These are phyloP conservation scores for Kalmusia sp. DNA, from an alignment of 2,329 filamentous ascomycete genomes.

Conservation along the genomic window DNA sequence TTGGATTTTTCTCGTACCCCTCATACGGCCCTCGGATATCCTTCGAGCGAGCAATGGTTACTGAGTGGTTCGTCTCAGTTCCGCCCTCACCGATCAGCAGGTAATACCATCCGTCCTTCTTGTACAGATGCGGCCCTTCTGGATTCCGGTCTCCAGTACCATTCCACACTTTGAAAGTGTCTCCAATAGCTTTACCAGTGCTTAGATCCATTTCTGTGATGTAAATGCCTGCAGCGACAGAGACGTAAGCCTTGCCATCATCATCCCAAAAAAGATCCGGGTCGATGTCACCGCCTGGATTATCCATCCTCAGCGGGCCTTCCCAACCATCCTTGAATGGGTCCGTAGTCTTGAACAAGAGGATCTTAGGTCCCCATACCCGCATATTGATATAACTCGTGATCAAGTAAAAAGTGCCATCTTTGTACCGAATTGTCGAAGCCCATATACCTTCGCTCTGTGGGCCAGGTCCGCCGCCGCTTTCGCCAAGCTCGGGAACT, in stretches of 20 bases:
- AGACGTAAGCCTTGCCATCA: constrained; percentile 53
- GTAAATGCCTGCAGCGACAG: constrained; percentile 24
- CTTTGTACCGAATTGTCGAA: constrained; percentile 46
- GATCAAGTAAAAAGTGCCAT: constrained; percentile 48
- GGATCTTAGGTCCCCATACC: constrained; percentile 27
- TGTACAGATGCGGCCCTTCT: constrained; percentile 44
- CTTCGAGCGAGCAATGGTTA: constrained; percentile 38
- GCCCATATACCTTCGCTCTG: constrained; percentile 43
- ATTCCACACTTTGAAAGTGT: constrained; percentile 35
- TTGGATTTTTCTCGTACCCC: constrained; percentile 36
- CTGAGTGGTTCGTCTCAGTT: constrained; percentile 37
- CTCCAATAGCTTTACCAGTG: constrained; percentile 25
- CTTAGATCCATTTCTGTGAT: constrained; percentile 30
- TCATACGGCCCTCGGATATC: constrained; percentile 41
- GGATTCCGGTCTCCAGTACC: constrained; percentile 35
- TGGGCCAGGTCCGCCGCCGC: neutral
- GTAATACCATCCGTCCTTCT: constrained; percentile 43
- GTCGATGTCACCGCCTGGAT: constrained; percentile 59
- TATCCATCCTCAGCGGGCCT: constrained; percentile 55
- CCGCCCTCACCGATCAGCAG: constrained; percentile 42
- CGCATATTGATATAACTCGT: constrained; percentile 28
- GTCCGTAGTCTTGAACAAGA: constrained; percentile 52
- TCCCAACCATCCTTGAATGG: constrained; percentile 55
- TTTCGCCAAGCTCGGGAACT: constrained; percentile 28
- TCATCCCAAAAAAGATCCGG: constrained; percentile 59